These are phyloP conservation scores for Gnomoniopsis sp. DNA, from an alignment of 2,329 filamentous ascomycete species.

Conservation along the genomic window DNA sequence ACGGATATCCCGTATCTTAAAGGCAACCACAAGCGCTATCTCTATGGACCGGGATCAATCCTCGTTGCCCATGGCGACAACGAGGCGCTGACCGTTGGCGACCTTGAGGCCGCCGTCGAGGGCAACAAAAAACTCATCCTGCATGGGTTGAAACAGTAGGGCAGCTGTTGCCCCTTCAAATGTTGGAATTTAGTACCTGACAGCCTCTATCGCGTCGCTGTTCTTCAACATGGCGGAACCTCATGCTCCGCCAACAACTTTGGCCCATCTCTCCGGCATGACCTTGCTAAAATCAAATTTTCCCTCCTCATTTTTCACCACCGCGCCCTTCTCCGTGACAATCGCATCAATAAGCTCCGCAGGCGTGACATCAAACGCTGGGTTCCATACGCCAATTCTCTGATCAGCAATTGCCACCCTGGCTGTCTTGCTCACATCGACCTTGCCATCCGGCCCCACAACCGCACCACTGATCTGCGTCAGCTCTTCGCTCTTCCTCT, in stretches of 20 bases:
- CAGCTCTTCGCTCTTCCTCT: conserved; percentile 77
- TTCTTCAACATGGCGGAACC: background rate
- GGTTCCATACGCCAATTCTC: conserved; percentile 89
- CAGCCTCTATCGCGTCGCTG: background rate
- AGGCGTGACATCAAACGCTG: conserved; percentile 93
- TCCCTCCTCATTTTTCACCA: conserved; percentile 71
- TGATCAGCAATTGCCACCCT: conserved; percentile 76
- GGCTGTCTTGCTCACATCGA: conserved; percentile 62
- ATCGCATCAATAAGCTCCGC: conserved; percentile 86
- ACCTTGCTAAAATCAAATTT: conserved; percentile 62
- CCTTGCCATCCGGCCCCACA: conserved; percentile 57
- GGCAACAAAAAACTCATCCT: conserved; percentile 72
- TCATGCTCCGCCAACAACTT: conserved; percentile 25
- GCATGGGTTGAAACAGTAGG: conserved; percentile 40
- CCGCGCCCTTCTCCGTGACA: conserved; percentile 86
- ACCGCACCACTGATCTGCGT: conserved; percentile 79
- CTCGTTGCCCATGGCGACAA: conserved; percentile 83
- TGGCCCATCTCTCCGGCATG: conserved; percentile 53
- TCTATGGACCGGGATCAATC: conserved; percentile 71
- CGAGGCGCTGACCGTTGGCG: conserved; percentile 71
- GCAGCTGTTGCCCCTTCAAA: background rate
- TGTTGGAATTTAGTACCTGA: background rate
- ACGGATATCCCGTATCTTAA: conserved; percentile 82
- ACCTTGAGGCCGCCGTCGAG: conserved; percentile 74
- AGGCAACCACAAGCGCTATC: conserved; percentile 63